Evolutionary conservation across 108 stramenopile species (phyloP), one percentile per base, ranked within the genome.

Genomic region (Nitzschia sp.): DNA sequence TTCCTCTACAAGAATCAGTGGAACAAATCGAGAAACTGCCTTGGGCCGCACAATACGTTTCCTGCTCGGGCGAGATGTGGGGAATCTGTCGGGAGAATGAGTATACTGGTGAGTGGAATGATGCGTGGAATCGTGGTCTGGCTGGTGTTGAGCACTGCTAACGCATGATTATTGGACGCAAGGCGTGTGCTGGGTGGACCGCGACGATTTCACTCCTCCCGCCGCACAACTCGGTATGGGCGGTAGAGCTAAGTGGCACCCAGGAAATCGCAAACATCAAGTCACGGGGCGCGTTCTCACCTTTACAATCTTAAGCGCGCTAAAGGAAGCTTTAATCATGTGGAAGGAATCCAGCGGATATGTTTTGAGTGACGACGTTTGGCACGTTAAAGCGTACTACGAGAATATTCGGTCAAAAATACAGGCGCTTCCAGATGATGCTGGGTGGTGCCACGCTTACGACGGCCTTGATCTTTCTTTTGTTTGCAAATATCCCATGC

Each of bases 231-330:
- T 46, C 0, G 30, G 6, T 0, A 21, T 15, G 11, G 69, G 57
- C 8, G 62, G 77, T 13, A 66, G 68, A 31, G 77, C 77, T 42
- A 72, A 29, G 26, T 79, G 76, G 76, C 59, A 91, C 76, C 72
- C 87, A 5, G 90, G 90, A 36, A 85, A 79, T 72, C 68, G 85
- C 38, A 74, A 64, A 51, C 90, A 91, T 62, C 83, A 88, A 64
- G 31, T 87, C 6, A 77, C 58, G n/a, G 90, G 82, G 9, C 79
- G 84, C 36, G 74, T 80, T 4, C 64, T 88, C 28, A 66, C 85
- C 5, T 83, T 85, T 51, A 76, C 68, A 24, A 48, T 91, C 25
- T 46, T 91, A 31, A 56, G 49, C n/a, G 87, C 85, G 1, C 49
- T 86, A 21, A 72, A 83, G 46, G 84, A 91, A 56, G 85, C 78